These are phyloP conservation scores for Calocybe cyanea DNA, from an alignment of 768 basidiomycete species.

Conservation along the genomic window DNA sequence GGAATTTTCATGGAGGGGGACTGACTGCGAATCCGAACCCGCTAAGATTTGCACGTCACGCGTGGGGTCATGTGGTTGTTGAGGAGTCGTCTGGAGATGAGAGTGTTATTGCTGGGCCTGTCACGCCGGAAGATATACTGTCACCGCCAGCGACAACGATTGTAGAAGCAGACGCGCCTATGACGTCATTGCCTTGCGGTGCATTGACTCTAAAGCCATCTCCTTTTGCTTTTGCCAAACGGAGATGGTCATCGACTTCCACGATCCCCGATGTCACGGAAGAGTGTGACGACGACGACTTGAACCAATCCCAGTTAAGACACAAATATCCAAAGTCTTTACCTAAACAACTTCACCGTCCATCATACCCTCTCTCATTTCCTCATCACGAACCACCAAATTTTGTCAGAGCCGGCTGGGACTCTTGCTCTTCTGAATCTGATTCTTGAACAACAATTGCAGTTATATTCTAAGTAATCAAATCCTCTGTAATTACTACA, in stretches of 20 bases:
- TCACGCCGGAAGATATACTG: conserved; percentile 53
- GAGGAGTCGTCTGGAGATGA: conserved; percentile 46
- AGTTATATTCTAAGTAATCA: conserved; percentile 2
- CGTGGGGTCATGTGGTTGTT: conserved; percentile 46
- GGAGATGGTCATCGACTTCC: conserved; percentile 51
- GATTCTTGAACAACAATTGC: conserved; percentile 8
- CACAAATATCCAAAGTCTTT: conserved; percentile 13
- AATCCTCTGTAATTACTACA: conserved; percentile 3
- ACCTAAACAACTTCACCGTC: not conserved
- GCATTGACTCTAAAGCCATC: conserved; percentile 57
- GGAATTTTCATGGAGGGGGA: conserved; percentile 41
- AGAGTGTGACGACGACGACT: too few relatives aligned
- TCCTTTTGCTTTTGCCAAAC: conserved; percentile 59
- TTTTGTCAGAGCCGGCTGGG: conserved; percentile 31
- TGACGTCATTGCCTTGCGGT: conserved; percentile 26
- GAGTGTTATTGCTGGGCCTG: conserved; percentile 40
- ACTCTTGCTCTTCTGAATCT: conserved; percentile 36
- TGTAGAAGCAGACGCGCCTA: conserved; percentile 2
- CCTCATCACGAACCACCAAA: conserved; percentile 23
- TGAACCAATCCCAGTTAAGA: too few relatives aligned
- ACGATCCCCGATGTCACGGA: too few relatives aligned
- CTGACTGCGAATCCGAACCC: conserved; percentile 60
- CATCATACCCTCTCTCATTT: conserved; percentile 36
- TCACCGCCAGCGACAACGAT: conserved; percentile 35
- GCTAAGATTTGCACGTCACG: conserved; percentile 52